Percentiles rank a stretch among this genome's conserved stretches.
phyloP scores from a whole-genome alignment of 345 rosid genomes.

The Eucalyptus albens region DNA sequence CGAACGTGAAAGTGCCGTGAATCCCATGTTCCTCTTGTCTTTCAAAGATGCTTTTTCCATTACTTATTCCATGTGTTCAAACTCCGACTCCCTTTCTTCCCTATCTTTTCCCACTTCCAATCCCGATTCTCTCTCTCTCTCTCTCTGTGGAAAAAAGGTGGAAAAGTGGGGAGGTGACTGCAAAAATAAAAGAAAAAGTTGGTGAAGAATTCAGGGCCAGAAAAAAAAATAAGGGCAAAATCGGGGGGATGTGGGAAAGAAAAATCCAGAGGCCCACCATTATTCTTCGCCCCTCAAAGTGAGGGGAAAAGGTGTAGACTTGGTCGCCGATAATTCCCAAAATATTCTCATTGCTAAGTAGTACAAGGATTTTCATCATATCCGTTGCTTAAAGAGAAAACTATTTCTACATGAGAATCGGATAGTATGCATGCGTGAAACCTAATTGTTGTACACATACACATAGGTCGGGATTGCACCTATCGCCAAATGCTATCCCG shows the following conservation, averaged over 20 bases:
- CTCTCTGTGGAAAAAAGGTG: neutral
- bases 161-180: neutral
- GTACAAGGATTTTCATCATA: neutral
- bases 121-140: neutral
- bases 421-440: fast-evolving
- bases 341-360: neutral
- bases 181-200: neutral
- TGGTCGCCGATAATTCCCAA: neutral
- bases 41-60: neutral
- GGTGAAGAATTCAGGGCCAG: neutral
- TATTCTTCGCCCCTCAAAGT: neutral
- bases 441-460: neutral
- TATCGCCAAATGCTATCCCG: fast-evolving
- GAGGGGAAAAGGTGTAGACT: neutral
- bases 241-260: neutral
- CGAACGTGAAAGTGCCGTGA: neutral
- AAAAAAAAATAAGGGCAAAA: neutral
- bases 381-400: neutral
- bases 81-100: neutral
- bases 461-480: neutral
- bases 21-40: neutral
- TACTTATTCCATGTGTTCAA: neutral
- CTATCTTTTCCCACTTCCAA: neutral
- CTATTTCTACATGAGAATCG: neutral
- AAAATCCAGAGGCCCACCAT: neutral